These are phyloP conservation scores for Capsicum pubescens DNA, from an alignment of 257 asterid species.

Conservation along the genomic window DNA sequence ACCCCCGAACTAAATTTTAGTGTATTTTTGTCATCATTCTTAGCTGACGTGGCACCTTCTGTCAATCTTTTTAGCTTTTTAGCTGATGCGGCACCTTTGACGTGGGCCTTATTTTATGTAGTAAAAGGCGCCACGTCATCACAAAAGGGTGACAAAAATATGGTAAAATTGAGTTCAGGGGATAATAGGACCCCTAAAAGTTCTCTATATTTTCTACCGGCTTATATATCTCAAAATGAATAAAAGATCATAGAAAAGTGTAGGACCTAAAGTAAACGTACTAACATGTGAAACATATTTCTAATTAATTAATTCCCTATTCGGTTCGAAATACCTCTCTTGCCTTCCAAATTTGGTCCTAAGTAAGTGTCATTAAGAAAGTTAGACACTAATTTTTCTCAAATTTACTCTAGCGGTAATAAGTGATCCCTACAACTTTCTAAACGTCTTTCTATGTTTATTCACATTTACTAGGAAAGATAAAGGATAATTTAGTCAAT, in stretches of 20 bases:
- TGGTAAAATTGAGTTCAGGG: no score
- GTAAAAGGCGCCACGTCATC: no score
- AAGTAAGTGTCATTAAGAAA: background rate
- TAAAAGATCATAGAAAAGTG: background rate
- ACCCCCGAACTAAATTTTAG: no score
- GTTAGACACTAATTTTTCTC: background rate
- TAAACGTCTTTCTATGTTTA: background rate
- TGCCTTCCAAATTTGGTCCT: background rate
- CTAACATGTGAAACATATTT: background rate
- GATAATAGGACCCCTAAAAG: background rate
- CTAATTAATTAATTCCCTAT: background rate
- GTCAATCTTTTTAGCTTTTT: no score
- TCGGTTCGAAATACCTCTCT: background rate
- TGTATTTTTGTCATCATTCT: no score
- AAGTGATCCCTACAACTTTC: background rate
- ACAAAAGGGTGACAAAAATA: no score
- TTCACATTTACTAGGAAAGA: background rate
- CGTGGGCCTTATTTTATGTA: no score
- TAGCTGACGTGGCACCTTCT: no score
- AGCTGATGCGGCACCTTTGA: no score
- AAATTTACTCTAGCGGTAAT: background rate
- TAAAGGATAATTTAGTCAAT: background rate
- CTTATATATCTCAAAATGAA: slow-evolving; percentile 8
- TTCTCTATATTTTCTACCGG: slow-evolving; percentile 4
- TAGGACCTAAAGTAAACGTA: background rate